phyloP scores from a whole-genome alignment of 805 yeast genomes.

The Kazachstania kunashirensis region DNA sequence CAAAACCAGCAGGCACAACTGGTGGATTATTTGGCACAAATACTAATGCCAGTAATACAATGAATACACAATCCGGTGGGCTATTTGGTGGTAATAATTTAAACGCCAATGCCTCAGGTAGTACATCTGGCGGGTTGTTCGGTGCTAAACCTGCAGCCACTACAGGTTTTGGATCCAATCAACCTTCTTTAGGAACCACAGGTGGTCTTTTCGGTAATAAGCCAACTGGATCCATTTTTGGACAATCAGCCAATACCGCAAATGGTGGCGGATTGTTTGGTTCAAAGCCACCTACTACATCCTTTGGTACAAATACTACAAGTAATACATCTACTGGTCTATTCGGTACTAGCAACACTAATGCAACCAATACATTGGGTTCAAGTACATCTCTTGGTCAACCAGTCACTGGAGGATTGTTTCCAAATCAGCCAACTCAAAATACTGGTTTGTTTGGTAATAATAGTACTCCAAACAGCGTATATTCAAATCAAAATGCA shows the following conservation, averaged over 20 bases:
- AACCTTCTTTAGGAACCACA: constrained; percentile 3
- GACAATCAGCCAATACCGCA: background rate
- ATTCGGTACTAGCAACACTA: constrained; percentile 11
- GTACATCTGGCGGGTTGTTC: constrained; percentile 24
- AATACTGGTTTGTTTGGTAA: constrained; percentile 34
- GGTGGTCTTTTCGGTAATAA: constrained; percentile 31
- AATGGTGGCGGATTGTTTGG: constrained; percentile 3
- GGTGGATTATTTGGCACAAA: constrained; percentile 28
- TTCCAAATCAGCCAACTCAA: constrained; percentile 25
- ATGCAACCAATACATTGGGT: constrained; percentile 13
- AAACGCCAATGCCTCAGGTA: background rate
- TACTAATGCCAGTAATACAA: background rate
- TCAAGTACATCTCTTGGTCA: constrained; percentile 5
- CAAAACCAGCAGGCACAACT: constrained; percentile 7
- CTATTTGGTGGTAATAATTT: background rate
- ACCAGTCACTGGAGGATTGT: constrained; percentile 21
- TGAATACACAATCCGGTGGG: constrained; percentile 1
- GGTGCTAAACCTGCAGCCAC: constrained; percentile 22
- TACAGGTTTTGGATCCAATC: constrained; percentile 1
- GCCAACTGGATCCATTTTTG: constrained; percentile 3
- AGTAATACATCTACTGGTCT: constrained; percentile 26
- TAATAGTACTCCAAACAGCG: constrained; percentile 8
- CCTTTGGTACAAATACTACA: constrained; percentile 2
- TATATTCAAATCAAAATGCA: background rate
- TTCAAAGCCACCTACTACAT: background rate